phyloP scores from a whole-genome alignment of 495 filamentous ascomycete genomes.

The Ramalina peruviana region DNA sequence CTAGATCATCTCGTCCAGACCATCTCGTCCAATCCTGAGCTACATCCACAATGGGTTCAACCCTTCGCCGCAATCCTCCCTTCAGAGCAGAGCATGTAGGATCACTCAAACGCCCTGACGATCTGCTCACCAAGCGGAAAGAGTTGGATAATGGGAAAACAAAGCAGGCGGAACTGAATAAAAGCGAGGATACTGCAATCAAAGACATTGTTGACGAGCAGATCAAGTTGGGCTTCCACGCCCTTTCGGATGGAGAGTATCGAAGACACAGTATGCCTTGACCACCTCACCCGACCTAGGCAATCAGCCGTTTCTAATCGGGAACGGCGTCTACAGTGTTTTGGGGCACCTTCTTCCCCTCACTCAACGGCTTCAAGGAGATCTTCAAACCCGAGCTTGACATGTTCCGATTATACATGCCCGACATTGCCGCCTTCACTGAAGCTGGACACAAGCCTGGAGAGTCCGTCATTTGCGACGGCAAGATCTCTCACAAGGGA shows the following conservation, averaged over 20 bases:
- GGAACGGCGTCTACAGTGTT: conserved; percentile 29
- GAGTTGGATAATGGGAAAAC: conserved; percentile 37
- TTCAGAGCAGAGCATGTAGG: conserved; percentile 79
- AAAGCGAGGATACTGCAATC: conserved; percentile 52
- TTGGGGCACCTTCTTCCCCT: conserved; percentile 65
- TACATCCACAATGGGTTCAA: not conserved
- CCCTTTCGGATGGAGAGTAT: conserved; percentile 66
- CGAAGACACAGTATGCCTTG: conserved; percentile 41
- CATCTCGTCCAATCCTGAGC: conserved; percentile 17
- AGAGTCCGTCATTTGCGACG: conserved; percentile 57
- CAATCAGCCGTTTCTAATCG: not conserved
- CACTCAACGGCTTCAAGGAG: conserved; percentile 56
- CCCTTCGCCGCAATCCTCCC: conserved; percentile 46
- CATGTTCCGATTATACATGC: conserved; percentile 62
- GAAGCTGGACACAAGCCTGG: conserved; percentile 60
- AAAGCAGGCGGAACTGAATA: conserved; percentile 24
- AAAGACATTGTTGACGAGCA: conserved; percentile 52
- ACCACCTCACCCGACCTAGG: too few relatives aligned
- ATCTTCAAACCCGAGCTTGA: conserved; percentile 40
- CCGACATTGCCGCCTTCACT: conserved; percentile 63
- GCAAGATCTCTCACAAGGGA: conserved; percentile 55
- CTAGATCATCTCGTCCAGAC: not conserved
- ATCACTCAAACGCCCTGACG: conserved; percentile 60
- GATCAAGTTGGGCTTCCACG: conserved; percentile 50
- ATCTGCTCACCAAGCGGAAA: conserved; percentile 50